Conservation (phyloP, 2,329 filamentous ascomycete genomes). For the Albifimbria verrucaria region DNA sequence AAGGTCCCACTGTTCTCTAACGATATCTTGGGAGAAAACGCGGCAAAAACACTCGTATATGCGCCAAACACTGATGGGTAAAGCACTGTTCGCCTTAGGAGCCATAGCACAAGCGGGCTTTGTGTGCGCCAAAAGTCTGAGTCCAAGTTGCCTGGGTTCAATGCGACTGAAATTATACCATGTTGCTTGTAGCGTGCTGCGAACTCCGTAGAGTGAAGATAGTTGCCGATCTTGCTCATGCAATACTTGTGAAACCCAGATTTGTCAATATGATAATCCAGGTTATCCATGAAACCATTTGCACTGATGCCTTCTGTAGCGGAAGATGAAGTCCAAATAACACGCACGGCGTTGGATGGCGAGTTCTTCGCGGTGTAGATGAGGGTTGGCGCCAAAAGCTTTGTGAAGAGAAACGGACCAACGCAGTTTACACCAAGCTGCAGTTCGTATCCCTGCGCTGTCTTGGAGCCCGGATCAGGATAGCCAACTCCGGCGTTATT, state of each 20-base stretch:
- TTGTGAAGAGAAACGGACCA: conserved; percentile 36
- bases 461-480: conserved; percentile 31
- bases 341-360: conserved; percentile 22
- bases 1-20: conserved; percentile 19
- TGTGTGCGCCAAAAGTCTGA: conserved; percentile 32
- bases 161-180: conserved; percentile 25
- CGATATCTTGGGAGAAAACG: conserved; percentile 39
- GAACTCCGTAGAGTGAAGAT: conserved; percentile 27
- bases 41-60: conserved; percentile 46
- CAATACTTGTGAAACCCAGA: conserved; percentile 15
- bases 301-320: conserved; percentile 7
- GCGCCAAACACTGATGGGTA: conserved; percentile 35
- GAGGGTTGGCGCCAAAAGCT: conserved; percentile 31
- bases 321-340: conserved; percentile 29
- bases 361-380: conserved; percentile 25
- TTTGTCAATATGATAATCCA: conserved; percentile 13
- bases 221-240: conserved; percentile 28
- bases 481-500: conserved; percentile 41
- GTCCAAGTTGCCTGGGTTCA: conserved; percentile 38
- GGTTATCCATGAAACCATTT: conserved; percentile 16
- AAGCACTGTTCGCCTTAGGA: conserved; percentile 16
- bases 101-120: conserved; percentile 8
- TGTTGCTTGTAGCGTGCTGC: conserved; percentile 21
- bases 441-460: conserved; percentile 36
- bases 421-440: conserved; percentile 40